These are phyloP conservation scores for Rhodosporidiobolus odoratus DNA, from an alignment of 768 basidiomycete species.

Conservation along the genomic window DNA sequence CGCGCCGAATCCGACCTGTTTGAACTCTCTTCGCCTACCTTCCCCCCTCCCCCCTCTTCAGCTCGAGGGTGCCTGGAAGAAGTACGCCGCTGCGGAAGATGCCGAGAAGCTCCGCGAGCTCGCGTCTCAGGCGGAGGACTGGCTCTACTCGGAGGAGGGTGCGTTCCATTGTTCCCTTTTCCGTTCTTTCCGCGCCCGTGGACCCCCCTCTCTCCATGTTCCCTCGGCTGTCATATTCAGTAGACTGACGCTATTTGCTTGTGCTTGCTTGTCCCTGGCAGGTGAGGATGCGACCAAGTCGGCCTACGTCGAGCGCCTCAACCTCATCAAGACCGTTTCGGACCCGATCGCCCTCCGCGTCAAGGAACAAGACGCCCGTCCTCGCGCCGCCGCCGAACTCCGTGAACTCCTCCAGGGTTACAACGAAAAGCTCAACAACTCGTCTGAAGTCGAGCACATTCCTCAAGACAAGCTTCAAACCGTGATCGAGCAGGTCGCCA, in stretches of 20 bases:
- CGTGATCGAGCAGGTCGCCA: constrained; percentile 84
- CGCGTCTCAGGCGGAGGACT: constrained; percentile 79
- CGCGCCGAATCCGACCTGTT: constrained; percentile 51
- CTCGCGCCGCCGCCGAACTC: constrained; percentile 63
- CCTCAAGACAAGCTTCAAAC: constrained; percentile 74
- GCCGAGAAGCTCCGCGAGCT: constrained; percentile 67
- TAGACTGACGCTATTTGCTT: background rate
- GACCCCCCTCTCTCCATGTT: background rate
- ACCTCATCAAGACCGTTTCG: constrained; percentile 74
- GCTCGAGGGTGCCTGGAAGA: constrained; percentile 76
- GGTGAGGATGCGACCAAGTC: constrained; percentile 92
- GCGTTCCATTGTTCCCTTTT: background rate
- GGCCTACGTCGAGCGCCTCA: constrained; percentile 78
- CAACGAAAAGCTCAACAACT: constrained; percentile 74
- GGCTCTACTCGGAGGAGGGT: constrained; percentile 88
- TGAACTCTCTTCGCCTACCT: background rate
- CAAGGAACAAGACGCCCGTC: constrained; percentile 76
- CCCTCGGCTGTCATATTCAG: background rate
- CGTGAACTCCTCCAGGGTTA: constrained; percentile 86
- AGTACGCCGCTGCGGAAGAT: constrained; percentile 68
- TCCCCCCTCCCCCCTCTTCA: background rate
- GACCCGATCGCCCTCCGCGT: constrained; percentile 79
- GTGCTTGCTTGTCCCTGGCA: background rate
- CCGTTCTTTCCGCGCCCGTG: background rate
- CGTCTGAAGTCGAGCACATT: constrained; percentile 74